These are phyloP conservation scores for Giardia muris DNA, from an alignment of 208 protist species.

Conservation along the genomic window DNA sequence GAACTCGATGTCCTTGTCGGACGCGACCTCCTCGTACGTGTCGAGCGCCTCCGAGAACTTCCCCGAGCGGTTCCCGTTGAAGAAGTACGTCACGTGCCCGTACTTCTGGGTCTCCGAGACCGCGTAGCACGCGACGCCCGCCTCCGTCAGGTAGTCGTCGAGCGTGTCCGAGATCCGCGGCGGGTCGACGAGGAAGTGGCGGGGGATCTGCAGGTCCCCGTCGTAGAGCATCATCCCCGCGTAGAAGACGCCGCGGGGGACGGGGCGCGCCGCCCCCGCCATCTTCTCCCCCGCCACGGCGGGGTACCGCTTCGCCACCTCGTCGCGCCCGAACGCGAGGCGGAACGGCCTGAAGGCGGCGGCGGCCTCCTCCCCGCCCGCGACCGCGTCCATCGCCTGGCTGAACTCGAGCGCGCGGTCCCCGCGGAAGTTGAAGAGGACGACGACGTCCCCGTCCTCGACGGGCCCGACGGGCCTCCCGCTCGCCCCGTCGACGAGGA, in stretches of 20 bases:
- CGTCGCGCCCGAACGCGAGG: constrained; percentile 5
- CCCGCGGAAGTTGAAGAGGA: constrained; percentile 76
- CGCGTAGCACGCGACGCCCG: constrained; percentile 63
- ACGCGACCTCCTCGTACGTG: constrained; percentile 65
- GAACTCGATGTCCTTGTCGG: constrained; percentile 52
- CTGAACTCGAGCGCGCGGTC: constrained; percentile 76
- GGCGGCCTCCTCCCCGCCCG: constrained; percentile 54
- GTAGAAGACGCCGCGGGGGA: constrained; percentile 61
- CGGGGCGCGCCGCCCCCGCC: neutral
- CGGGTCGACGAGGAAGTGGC: constrained; percentile 69
- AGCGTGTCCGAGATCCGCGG: constrained; percentile 62
- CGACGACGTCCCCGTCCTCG: constrained; percentile 69
- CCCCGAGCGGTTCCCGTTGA: constrained; percentile 75
- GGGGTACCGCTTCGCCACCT: neutral
- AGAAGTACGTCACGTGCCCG: constrained; percentile 80
- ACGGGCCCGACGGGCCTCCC: constrained; percentile 59
- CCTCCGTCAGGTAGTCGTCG: constrained; percentile 63
- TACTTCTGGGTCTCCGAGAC: constrained; percentile 83
- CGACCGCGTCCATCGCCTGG: constrained; percentile 61
- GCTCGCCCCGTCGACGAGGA: constrained; percentile 54
- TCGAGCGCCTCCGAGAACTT: constrained; percentile 64
- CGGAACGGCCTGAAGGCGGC: constrained; percentile 68
- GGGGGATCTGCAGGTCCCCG: constrained; percentile 70
- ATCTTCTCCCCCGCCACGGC: neutral
- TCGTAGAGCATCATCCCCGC: constrained; percentile 80